Conservation (phyloP, 2,329 filamentous ascomycete species). For the Corinectria fuckeliana region DNA sequence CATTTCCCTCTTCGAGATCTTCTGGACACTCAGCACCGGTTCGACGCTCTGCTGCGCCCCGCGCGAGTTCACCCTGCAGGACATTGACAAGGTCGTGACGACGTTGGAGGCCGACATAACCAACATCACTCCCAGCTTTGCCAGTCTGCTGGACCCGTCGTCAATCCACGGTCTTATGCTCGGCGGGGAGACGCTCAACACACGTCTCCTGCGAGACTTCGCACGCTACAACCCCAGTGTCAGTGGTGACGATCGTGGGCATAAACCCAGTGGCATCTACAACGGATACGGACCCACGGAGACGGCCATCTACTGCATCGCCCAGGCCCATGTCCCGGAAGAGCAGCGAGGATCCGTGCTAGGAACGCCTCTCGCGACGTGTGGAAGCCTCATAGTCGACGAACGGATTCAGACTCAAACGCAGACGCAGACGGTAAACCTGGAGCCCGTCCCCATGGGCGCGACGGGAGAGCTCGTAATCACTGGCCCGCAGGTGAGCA, state of each 20-base stretch:
- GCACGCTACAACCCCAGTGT: background rate
- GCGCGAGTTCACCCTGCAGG: slow-evolving; percentile 36
- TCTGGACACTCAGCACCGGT: slow-evolving; percentile 72
- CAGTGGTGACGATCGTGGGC: slow-evolving; percentile 30
- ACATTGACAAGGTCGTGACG: slow-evolving; percentile 32
- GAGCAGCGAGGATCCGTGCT: slow-evolving; percentile 44
- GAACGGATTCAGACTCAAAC: background rate
- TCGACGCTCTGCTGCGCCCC: slow-evolving; percentile 44
- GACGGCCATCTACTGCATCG: slow-evolving; percentile 33
- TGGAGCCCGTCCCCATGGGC: slow-evolving; percentile 66
- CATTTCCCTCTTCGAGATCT: slow-evolving; percentile 83
- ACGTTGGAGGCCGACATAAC: slow-evolving; percentile 44
- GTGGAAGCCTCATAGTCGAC: slow-evolving; percentile 45
- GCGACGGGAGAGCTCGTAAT: slow-evolving; percentile 80
- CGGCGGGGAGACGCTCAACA: background rate
- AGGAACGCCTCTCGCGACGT: slow-evolving; percentile 44
- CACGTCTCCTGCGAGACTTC: background rate
- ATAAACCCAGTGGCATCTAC: slow-evolving; percentile 26
- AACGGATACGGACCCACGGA: slow-evolving; percentile 41
- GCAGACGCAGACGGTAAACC: background rate
- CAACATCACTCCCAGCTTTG: slow-evolving; percentile 48
- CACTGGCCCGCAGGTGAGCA: slow-evolving; percentile 73
- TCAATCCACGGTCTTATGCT: slow-evolving; percentile 36
- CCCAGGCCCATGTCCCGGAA: slow-evolving; percentile 26
- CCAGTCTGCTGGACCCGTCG: slow-evolving; percentile 40